These are phyloP conservation scores for Wallacemonas collosoma DNA, from an alignment of 208 protist species.

Conservation along the genomic window DNA sequence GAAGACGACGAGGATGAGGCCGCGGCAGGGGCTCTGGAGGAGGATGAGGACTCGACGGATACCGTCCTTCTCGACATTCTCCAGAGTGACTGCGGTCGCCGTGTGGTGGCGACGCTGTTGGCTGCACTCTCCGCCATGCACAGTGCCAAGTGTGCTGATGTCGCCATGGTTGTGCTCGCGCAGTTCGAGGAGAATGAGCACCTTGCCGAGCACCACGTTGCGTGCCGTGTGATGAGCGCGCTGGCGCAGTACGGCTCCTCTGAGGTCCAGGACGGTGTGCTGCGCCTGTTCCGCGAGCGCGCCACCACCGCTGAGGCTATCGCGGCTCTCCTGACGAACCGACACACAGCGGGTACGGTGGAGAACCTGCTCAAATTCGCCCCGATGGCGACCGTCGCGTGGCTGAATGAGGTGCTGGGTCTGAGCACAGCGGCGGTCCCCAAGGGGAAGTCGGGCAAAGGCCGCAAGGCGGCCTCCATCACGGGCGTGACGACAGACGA, in stretches of 20 bases:
- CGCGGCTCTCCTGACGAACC: conserved; percentile 59
- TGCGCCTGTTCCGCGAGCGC: conserved; percentile 73
- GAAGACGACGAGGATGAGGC: conserved; percentile 28
- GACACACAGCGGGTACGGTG: conserved; percentile 78
- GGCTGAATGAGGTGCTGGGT: conserved; percentile 68
- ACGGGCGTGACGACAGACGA: conserved; percentile 29
- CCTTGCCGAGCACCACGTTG: conserved; percentile 77
- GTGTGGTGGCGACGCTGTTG: conserved; percentile 76
- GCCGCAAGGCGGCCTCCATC: conserved; percentile 6
- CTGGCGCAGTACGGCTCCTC: conserved; percentile 62
- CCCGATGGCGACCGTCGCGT: conserved; percentile 45
- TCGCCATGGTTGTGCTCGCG: conserved; percentile 63
- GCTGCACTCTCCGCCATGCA: conserved; percentile 40
- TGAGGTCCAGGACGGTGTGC: conserved; percentile 44
- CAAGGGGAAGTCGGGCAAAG: conserved; percentile 21
- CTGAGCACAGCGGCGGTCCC: conserved; percentile 20
- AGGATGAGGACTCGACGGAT: conserved; percentile 43
- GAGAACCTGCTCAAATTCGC: conserved; percentile 65
- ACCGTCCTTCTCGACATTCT: conserved; percentile 80
- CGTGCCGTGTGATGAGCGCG: conserved; percentile 82
- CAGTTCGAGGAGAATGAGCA: conserved; percentile 83
- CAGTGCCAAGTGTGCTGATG: conserved; percentile 32
- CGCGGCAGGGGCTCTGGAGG: conserved; percentile 16
- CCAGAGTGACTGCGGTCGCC: conserved; percentile 75
- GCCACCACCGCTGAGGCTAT: conserved; percentile 47